Evolutionary conservation across 1,284 basidiomycete genomes (phyloP).

Genomic region (Tilletiaria anomala): DNA sequence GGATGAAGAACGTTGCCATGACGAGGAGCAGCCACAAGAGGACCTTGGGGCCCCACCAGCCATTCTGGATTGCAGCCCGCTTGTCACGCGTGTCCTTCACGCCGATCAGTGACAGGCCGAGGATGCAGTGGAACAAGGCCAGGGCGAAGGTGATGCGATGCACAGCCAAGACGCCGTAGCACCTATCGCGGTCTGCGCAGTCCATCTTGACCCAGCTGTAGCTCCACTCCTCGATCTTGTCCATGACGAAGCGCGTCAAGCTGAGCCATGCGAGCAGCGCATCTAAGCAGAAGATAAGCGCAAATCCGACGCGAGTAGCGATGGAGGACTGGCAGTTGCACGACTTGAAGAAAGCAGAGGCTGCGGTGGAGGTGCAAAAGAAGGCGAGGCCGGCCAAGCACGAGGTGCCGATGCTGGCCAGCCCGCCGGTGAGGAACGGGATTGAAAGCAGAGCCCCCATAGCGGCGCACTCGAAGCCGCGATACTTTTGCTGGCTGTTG

Average conservation of each 20-base stretch:
- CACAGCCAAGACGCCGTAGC: constrained; percentile 93
- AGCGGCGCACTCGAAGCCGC: constrained; percentile 10
- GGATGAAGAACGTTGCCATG: constrained; percentile 72
- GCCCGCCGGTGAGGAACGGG: constrained; percentile 65
- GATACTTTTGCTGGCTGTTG: no score
- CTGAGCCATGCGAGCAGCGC: constrained; percentile 95
- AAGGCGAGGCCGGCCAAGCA: constrained; percentile 33
- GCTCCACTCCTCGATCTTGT: constrained; percentile 77
- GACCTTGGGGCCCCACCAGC: constrained; percentile 98
- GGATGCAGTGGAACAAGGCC: constrained; percentile 69
- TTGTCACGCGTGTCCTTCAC: constrained; percentile 79
- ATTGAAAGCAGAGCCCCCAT: constrained; percentile 76
- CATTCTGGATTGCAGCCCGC: constrained; percentile 89
- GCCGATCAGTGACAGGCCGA: constrained; percentile 65
- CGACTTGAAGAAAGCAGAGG: constrained; percentile 93
- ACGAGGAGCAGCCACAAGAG: constrained; percentile 68
- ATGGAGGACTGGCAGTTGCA: constrained; percentile 99
- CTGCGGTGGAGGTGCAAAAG: constrained; percentile 60
- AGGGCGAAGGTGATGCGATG: constrained; percentile 95
- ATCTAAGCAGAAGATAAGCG: constrained; percentile 85
- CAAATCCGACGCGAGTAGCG: constrained; percentile 90
- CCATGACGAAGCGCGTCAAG: constrained; percentile 74
- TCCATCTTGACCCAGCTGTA: constrained; percentile 98
- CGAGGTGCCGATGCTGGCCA: constrained; percentile 47
- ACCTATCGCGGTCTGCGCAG: constrained; percentile 63